These are phyloP conservation scores for Kernera saxatilis DNA, from an alignment of 345 rosid genomes.

Conservation along the genomic window DNA sequence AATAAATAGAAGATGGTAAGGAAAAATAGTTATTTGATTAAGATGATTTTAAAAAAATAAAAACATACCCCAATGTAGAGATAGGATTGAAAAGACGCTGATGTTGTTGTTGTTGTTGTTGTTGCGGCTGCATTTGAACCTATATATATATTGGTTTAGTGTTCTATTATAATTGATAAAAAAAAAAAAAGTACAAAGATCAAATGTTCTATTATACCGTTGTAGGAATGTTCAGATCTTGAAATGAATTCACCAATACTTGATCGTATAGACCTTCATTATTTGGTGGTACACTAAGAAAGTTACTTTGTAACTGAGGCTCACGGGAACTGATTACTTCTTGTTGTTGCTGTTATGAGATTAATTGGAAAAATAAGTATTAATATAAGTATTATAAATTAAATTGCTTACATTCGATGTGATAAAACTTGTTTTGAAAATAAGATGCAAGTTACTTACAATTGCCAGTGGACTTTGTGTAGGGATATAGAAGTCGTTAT, in stretches of 20 bases:
- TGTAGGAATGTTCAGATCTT: neutral
- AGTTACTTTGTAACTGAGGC: too few species aligned
- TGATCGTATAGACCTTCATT: neutral
- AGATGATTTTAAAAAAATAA: too few species aligned
- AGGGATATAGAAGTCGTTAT: neutral
- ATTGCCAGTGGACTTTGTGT: neutral
- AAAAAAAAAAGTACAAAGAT: neutral
- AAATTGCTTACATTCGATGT: too few species aligned
- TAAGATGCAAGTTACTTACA: neutral
- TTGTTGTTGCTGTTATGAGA: neutral
- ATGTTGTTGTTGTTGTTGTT: neutral
- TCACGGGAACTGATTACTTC: neutral
- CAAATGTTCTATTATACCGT: neutral
- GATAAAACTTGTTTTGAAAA: neutral
- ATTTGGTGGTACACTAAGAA: neutral
- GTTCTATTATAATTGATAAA: neutral
- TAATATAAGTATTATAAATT: neutral
- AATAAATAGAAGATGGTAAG: neutral
- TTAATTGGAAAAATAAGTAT: neutral
- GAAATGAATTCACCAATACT: neutral
- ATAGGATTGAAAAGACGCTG: neutral
- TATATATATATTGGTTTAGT: neutral
- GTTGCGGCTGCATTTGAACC: neutral
- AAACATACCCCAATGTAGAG: neutral
- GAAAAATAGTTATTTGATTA: too few species aligned